Base-by-base conservation (phyloP, 306 rosid species). In the Crotalaria pallida region DNA sequence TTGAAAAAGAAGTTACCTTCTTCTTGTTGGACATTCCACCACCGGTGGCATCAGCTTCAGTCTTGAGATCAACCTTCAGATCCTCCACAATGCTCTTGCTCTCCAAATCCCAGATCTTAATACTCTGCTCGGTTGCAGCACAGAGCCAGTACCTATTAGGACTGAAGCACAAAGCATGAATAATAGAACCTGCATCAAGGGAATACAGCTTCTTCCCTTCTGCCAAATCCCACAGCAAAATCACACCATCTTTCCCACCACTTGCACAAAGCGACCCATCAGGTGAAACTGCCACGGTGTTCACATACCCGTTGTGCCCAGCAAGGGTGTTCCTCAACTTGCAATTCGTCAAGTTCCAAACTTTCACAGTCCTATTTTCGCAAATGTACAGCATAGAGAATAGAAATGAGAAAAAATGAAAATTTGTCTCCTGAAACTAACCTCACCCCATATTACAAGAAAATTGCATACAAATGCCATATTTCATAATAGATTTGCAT, bases 91-190 rank as follows among this genome's bases (percentile, higher is more conserved):
- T 85, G 71, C 84, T 82, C 86, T 90, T 90, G 48, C 91, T 87
- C 81, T 87, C 93, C 88, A 90, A 84, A 65, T 90, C 96, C 93
- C 93, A 90, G 69, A 90, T 87, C 93, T 82, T 87, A 50, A 90
- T 90, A 45, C 93, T 87, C 56, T 84, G 81, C 81, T 90, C 96
- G 0, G 96, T 90, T 0, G 96, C 96, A 10, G 93, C 96, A 45
- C 93, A 90, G 1, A 90, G 86, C 96, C 96, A 90, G 73, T 87
- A 90, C 83, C 91, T 84, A 57, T 87, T 90, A 10, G 96, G 96
- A 58, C 93, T 87, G 58, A 90, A 90, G 71, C 96, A 90, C 6
- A 90, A 77, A 0, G 91, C 78, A 43, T 85, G 86, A 26, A 88
- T 85, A n/a, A 88, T 85, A 0, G 90, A 15, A 17, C 90, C 88